Conservation (phyloP, 148 eudicot genomes). For the Vaccinium macrocarpon region DNA sequence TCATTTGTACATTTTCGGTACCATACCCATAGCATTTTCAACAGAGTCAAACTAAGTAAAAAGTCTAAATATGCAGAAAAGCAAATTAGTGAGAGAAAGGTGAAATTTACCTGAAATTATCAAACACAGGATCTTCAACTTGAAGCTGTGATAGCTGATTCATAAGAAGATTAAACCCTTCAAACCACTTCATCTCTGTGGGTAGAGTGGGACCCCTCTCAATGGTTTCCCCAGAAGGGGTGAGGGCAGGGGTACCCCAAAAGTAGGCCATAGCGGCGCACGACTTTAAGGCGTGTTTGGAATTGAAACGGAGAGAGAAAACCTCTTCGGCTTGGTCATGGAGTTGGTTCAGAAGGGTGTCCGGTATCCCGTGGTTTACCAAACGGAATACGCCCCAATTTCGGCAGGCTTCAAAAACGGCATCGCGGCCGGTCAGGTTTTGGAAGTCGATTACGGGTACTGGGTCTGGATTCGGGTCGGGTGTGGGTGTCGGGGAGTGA, state of each 20-base stretch:
- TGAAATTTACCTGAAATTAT: conserved; percentile 44
- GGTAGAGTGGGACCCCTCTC: conserved; percentile 18
- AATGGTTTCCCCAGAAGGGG: conserved; percentile 35
- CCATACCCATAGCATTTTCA: no score
- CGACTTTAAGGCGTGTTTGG: conserved; percentile 36
- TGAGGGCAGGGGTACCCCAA: conserved; percentile 71
- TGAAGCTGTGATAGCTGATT: conserved; percentile 15
- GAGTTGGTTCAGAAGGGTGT: conserved; percentile 28
- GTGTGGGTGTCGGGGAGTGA: neutral
- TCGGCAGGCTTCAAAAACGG: conserved; percentile 36
- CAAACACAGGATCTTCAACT: conserved; percentile 33
- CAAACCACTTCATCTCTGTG: conserved; percentile 48
- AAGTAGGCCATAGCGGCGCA: conserved; percentile 45
- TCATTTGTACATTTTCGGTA: no score
- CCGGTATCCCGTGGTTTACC: conserved; percentile 72
- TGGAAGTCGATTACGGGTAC: conserved; percentile 51
- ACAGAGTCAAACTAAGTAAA: no score
- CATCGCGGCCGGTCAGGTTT: conserved; percentile 19
- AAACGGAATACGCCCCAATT: conserved; percentile 75
- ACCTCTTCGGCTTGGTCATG: conserved; percentile 32
- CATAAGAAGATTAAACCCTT: conserved; percentile 52
- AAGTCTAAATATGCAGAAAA: neutral
- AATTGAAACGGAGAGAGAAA: conserved; percentile 40
- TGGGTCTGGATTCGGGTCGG: neutral
- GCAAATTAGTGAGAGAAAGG: neutral